Evolutionary conservation across 805 yeast species (phyloP), one percentile per base, ranked within the genome.

Genomic region (Lipomyces oligophaga): DNA sequence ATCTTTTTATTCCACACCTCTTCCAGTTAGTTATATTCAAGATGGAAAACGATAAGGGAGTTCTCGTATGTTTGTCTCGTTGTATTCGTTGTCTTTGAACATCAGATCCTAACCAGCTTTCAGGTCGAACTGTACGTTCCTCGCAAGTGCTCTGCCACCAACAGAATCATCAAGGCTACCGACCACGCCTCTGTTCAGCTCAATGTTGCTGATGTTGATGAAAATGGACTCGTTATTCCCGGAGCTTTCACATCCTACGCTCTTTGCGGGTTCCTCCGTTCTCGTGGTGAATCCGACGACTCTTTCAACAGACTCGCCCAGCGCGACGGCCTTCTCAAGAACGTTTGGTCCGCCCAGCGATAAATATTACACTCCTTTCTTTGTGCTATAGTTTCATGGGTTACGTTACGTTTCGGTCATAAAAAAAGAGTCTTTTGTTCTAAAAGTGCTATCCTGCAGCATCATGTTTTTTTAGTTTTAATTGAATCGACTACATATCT

Each of bases 31-130:
- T 26, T 13, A 26, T 26, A 25, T 11, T 22, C 54, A 87, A 76
- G 71, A 90, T 90, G 98, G 97, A 90, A 84, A 90, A 93, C 98
- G 97, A 93, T 76, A 88, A 86, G 81, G 97, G 98, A 77, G 95
- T 88, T 81, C 83, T 88, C 78, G 97, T 87, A 85, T 76, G 96
- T 86, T 64, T n/a, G 4, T 13, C 21, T 6, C 19, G 21, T 16
- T 34, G 19, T 7, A 21, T 21, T 8, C 13, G 18, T 19, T 24
- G 13, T 3, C 11, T 10, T 37, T n/a, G 11, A 16, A 13, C 27
- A 24, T 10, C 32, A 22, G 19, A 18, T n/a, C 7, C 24, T 18
- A n/a, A 19, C 25, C 25, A 6, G 18, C 30, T 67, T 68, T 69
- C 53, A 86, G 97, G 97, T 93, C 77, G 98, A 93, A 83, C 88